phyloP scores from a whole-genome alignment of 2,329 filamentous ascomycete genomes.

The Colletotrichum musae region DNA sequence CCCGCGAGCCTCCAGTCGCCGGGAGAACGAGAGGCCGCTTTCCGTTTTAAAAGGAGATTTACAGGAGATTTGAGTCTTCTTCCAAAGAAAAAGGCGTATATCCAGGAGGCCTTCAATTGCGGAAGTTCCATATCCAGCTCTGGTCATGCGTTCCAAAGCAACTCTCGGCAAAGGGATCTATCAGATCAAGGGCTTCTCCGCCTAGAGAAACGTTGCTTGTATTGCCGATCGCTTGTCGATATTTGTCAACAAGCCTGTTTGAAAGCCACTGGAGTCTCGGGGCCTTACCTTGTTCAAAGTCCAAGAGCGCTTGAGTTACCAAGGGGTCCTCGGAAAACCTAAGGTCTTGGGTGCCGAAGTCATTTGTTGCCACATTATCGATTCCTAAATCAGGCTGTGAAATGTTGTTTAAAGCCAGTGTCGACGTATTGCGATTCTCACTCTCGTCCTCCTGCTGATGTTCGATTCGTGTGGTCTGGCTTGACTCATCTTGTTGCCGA shows the following conservation, averaged over 20 bases:
- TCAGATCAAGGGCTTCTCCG: neutral
- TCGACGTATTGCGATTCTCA: neutral
- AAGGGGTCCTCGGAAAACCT: constrained; percentile 8
- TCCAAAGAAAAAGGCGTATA: no score
- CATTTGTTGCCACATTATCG: neutral
- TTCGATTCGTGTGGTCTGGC: no score
- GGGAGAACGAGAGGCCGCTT: no score
- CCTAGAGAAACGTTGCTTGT: neutral
- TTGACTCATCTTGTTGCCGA: no score
- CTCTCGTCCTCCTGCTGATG: neutral
- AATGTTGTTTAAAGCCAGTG: neutral
- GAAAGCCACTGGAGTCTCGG: neutral
- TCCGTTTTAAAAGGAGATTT: no score
- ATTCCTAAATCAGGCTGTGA: neutral
- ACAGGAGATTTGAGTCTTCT: no score
- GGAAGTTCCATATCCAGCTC: constrained; percentile 7
- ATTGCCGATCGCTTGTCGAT: neutral
- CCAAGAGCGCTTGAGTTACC: constrained; percentile 12
- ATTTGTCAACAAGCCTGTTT: neutral
- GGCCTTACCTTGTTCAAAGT: constrained; percentile 9
- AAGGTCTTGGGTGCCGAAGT: neutral
- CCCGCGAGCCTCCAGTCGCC: no score
- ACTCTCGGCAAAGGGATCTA: neutral
- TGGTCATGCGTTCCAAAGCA: constrained; percentile 3
- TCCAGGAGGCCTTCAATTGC: neutral